Base-by-base conservation (phyloP, 805 yeast species). In the Dipodascus albidus region DNA sequence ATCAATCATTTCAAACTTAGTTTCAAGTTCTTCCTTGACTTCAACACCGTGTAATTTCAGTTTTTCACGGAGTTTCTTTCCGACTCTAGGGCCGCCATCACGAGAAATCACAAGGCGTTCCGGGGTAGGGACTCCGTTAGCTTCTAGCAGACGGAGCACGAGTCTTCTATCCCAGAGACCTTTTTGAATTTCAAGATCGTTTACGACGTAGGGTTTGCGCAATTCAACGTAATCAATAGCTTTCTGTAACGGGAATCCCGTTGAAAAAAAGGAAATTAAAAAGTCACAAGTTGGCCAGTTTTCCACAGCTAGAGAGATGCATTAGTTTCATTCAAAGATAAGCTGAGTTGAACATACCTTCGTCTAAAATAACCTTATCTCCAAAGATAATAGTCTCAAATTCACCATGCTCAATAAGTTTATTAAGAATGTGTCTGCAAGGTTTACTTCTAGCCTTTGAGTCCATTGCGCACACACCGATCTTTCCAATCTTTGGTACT, bases 281-380 rank as follows among this genome's bases (percentile, higher is more conserved):
- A 88, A 93, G 67, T 93, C 99, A 72, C 99, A 93, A 38, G 96
- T 88, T 41, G 99, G 99, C 99, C 99, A 93, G 66, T 89, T 88
- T 70, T 93, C 98, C 55, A 93, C 79, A 15, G 78, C 44, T 38
- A 38, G n/a, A 38, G 9, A 17, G 15, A 6, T 38, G 44, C 44
- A 38, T n/a, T n/a, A 38, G 44, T n/a, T 9, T 9, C 9, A 31
- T n/a, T n/a, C n/a, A n/a, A n/a, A n/a, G n/a, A n/a, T n/a, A n/a
- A n/a, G n/a, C n/a, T n/a, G n/a, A n/a, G n/a, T n/a, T 15, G 38
- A 31, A 23, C n/a, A 14, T 50, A 38, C 44, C 72, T 70, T 95
- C 99, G 68, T 93, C 99, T 53, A 93, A 70, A 51, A 93, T 91
- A 22, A 89, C 97, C 69, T 93, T 93, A 67, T 93, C 99, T 55